Conservation (phyloP, 1,284 basidiomycete species). For the Trametes polyzona region DNA sequence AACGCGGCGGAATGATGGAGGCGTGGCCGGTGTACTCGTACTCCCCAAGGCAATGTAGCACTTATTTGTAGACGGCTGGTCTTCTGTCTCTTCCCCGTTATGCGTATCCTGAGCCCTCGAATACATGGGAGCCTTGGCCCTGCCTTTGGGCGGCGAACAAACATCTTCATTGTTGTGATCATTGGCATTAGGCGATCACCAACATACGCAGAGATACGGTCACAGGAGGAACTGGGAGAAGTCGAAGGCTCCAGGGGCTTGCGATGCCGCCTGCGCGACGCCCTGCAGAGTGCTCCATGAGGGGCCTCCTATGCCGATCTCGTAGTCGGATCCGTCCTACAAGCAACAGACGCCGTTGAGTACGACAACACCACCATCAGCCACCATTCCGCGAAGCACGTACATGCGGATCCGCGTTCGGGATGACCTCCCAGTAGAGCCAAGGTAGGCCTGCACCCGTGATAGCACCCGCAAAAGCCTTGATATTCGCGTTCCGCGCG, state of each 20-base stretch:
- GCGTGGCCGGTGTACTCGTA: neutral
- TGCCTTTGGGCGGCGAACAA: slow-evolving; percentile 9
- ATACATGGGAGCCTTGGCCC: slow-evolving; percentile 19
- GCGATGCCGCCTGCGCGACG: slow-evolving; percentile 25
- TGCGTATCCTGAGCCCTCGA: neutral
- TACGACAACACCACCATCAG: neutral
- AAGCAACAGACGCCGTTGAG: neutral
- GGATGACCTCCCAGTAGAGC: slow-evolving; percentile 44
- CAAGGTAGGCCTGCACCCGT: slow-evolving; percentile 41
- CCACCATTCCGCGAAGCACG: slow-evolving; percentile 1
- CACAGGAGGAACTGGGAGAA: slow-evolving; percentile 25
- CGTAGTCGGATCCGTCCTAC: slow-evolving; percentile 39
- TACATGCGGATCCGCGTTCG: slow-evolving; percentile 41
- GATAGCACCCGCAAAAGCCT: slow-evolving; percentile 39
- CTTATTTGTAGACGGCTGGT: slow-evolving; percentile 14
- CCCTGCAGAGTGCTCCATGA: slow-evolving; percentile 31
- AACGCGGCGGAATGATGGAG: neutral
- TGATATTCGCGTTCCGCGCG: slow-evolving; percentile 37
- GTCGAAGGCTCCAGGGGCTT: slow-evolving; percentile 30
- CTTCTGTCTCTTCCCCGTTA: neutral
- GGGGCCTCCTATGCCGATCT: slow-evolving; percentile 34
- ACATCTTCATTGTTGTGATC: neutral
- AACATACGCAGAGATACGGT: too few relatives aligned
- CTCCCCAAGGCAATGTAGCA: neutral
- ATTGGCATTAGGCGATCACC: too few relatives aligned